These are phyloP conservation scores for Panellus pusillus DNA, from an alignment of 768 basidiomycete genomes.

Conservation along the genomic window DNA sequence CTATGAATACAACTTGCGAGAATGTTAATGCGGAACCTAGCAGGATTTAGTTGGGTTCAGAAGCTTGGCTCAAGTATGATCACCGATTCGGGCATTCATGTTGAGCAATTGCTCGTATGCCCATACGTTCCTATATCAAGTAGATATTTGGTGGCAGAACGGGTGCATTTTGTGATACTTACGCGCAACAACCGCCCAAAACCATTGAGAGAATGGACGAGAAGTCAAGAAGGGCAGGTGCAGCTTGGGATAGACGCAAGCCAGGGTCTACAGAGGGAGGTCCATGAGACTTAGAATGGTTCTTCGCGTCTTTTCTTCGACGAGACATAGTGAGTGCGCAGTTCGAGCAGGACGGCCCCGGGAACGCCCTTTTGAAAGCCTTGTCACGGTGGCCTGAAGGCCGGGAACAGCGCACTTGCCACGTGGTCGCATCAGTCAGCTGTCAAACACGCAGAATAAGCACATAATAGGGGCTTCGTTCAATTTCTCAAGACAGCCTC, in stretches of 20 bases:
- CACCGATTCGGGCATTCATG: constrained; percentile 68
- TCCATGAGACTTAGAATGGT: neutral
- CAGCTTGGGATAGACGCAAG: constrained; percentile 29
- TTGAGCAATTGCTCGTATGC: constrained; percentile 74
- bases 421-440: constrained; percentile 7
- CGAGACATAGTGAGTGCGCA: constrained; percentile 19
- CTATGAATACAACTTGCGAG: constrained; percentile 80
- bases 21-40: constrained; percentile 82
- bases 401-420: constrained; percentile 12
- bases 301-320: constrained; percentile 21
- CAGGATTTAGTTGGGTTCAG: neutral
- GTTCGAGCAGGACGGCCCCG: no score
- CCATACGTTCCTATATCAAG: constrained; percentile 63
- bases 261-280: constrained; percentile 26
- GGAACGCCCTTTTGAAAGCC: no score
- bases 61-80: neutral
- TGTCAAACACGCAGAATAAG: neutral
- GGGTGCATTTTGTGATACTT: constrained; percentile 28
- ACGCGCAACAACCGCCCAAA: constrained; percentile 85
- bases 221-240: constrained; percentile 40
- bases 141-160: neutral
- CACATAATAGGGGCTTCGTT: neutral
- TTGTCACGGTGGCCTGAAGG: no score
- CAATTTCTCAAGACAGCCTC: constrained; percentile 43
- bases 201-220: constrained; percentile 56